phyloP scores from a whole-genome alignment of 1,139 yeast genomes.

The Geotrichum klebahnii region DNA sequence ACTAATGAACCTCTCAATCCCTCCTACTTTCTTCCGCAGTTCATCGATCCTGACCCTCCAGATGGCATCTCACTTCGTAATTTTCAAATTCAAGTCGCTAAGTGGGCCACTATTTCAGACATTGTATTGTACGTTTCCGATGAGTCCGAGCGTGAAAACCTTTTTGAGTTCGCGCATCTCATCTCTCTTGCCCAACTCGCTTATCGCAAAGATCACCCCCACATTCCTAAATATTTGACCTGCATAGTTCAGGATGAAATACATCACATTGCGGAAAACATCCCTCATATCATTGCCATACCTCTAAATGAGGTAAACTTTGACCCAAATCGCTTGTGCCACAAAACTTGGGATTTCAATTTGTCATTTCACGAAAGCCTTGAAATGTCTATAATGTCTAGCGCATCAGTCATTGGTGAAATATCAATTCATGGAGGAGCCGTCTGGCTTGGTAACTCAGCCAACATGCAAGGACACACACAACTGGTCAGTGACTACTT shows the following conservation, averaged over 20 bases:
- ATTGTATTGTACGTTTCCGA: conserved; percentile 59
- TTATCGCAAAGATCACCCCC: conserved; percentile 23
- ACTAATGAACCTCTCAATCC: conserved; percentile 24
- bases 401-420: conserved; percentile 58
- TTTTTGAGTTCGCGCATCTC: conserved; percentile 26
- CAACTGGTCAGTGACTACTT: conserved; percentile 24
- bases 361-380: conserved; percentile 69
- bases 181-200: conserved; percentile 31
- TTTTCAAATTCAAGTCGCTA: conserved; percentile 72
- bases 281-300: conserved; percentile 34
- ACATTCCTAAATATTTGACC: conserved; percentile 25
- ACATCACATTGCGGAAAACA: conserved; percentile 26
- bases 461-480: conserved; percentile 44
- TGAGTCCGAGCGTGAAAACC: conserved; percentile 24
- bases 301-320: conserved; percentile 28
- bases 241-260: conserved; percentile 31
- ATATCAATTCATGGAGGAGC: conserved; percentile 32
- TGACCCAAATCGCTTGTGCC: conserved; percentile 32
- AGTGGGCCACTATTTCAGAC: conserved; percentile 64
- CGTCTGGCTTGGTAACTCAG: conserved; percentile 77
- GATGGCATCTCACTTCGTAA: conserved; percentile 68
- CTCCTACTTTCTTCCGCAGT: conserved; percentile 22
- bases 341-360: conserved; percentile 67
- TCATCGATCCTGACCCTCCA: conserved; percentile 48
- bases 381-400: conserved; percentile 78